A percentile compares a stretch with the other conserved stretches of the same genome.
phyloP scores from a whole-genome alignment of 805 yeast genomes.

The Yarrowia sp. region DNA sequence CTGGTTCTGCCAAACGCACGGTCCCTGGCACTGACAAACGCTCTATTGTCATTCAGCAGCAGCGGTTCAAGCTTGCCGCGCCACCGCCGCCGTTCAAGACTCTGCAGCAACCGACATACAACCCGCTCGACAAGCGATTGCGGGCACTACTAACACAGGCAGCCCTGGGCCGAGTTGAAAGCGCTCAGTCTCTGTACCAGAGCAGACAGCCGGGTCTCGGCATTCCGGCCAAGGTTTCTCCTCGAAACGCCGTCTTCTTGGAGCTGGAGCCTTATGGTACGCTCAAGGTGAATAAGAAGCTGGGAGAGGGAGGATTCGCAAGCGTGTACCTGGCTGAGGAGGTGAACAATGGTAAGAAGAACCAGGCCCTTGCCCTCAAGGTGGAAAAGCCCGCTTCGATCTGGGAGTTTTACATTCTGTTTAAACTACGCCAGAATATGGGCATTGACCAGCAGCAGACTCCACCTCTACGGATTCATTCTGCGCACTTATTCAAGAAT shows the following conservation, averaged over 20 bases:
- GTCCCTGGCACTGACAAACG: not conserved
- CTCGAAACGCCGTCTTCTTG: constrained; percentile 12
- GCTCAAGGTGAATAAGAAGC: constrained; percentile 54
- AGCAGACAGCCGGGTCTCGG: constrained; percentile 25
- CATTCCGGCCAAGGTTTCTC: constrained; percentile 32
- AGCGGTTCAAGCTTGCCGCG: constrained; percentile 26
- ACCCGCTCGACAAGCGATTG: constrained; percentile 37
- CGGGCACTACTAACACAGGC: constrained; percentile 38
- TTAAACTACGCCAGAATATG: constrained; percentile 56
- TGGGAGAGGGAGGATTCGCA: constrained; percentile 86
- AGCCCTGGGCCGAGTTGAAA: constrained; percentile 25
- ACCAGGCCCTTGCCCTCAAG: constrained; percentile 66
- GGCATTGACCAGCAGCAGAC: constrained; percentile 12
- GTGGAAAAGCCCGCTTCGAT: constrained; percentile 67
- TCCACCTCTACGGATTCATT: constrained; percentile 46
- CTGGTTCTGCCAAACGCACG: constrained; percentile 6
- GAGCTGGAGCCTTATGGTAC: constrained; percentile 27
- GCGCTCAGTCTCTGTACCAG: constrained; percentile 13
- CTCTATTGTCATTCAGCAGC: constrained; percentile 19
- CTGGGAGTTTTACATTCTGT: constrained; percentile 84
- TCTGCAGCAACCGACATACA: constrained; percentile 21
- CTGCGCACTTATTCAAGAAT: constrained; percentile 64
- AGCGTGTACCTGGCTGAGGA: constrained; percentile 73
- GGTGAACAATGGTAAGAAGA: constrained; percentile 56
- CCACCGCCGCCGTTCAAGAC: constrained; percentile 28